Evolutionary conservation across 495 filamentous ascomycete genomes (phyloP).

Genomic region (Letharia lupina): DNA sequence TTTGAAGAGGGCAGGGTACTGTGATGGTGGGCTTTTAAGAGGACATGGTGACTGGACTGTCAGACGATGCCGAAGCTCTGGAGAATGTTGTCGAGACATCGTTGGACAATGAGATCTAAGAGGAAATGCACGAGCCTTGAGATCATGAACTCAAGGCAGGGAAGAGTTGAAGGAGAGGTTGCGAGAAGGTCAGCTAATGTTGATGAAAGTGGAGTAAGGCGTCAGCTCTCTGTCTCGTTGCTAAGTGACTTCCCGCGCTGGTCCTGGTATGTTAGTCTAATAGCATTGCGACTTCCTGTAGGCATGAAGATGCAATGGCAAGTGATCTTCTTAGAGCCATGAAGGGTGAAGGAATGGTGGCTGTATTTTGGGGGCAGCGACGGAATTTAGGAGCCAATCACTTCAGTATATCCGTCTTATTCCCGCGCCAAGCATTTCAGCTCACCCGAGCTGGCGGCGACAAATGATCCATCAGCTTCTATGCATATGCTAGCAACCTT

Average conservation of each 20-base stretch:
- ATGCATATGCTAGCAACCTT: constrained; percentile 9
- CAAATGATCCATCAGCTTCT: constrained; percentile 8
- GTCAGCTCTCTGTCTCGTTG: neutral
- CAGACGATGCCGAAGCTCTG: neutral
- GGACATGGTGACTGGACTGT: neutral
- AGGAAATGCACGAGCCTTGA: neutral
- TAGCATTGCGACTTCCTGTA: neutral
- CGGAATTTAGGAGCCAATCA: neutral
- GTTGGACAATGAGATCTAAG: neutral
- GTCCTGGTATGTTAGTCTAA: neutral
- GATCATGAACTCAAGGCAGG: neutral
- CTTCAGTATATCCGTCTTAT: neutral
- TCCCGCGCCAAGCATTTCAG: neutral
- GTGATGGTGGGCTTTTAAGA: neutral
- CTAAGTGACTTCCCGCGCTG: no score
- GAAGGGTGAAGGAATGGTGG: neutral
- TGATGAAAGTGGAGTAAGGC: neutral
- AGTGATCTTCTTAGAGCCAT: neutral
- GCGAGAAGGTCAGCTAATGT: neutral
- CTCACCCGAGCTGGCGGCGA: neutral
- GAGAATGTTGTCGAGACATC: neutral
- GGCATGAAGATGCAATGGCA: neutral
- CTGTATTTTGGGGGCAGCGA: neutral
- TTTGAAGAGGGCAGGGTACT: neutral
- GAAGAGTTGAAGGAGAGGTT: neutral